These are phyloP conservation scores for Malbranchea cinnamomea DNA, from an alignment of 2,329 filamentous ascomycete genomes.

Conservation along the genomic window DNA sequence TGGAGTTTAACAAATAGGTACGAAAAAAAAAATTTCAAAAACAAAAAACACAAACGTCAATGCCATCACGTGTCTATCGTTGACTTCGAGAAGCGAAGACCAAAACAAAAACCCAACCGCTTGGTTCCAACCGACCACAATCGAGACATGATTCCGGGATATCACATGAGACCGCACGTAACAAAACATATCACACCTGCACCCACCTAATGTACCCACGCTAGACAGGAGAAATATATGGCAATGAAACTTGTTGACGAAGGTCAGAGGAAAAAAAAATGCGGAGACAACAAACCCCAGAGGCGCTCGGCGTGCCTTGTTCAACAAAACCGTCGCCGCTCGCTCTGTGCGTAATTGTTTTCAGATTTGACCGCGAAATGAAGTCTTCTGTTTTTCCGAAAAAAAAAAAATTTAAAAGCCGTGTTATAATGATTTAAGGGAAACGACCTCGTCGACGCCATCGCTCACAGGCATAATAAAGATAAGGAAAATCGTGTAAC, in stretches of 20 bases:
- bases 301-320: constrained; percentile 4
- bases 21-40: constrained; percentile 2
- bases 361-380: constrained; percentile 4
- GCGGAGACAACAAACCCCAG: constrained; percentile 7
- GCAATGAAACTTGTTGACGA: constrained; percentile 4
- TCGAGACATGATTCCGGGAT: constrained; percentile 9
- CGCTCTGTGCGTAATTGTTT: constrained; percentile 10
- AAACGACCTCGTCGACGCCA: constrained; percentile 2
- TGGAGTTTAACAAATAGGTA: constrained; percentile 9
- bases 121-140: constrained; percentile 8
- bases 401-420: constrained; percentile 5
- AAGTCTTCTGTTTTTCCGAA: constrained; percentile 6
- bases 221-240: constrained; percentile 5
- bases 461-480: constrained; percentile 6
- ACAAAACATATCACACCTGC: constrained; percentile 6
- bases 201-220: constrained; percentile 7
- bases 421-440: no score
- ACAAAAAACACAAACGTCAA: constrained; percentile 4
- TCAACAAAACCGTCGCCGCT: constrained; percentile 7
- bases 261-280: constrained; percentile 3
- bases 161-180: constrained; percentile 8
- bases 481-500: neutral
- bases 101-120: constrained; percentile 1
- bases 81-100: neutral
- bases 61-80: no score